Percentiles rank a stretch among this genome's conserved stretches.
phyloP scores from a whole-genome alignment of 495 filamentous ascomycete species.

The Neurospora cerealis region DNA sequence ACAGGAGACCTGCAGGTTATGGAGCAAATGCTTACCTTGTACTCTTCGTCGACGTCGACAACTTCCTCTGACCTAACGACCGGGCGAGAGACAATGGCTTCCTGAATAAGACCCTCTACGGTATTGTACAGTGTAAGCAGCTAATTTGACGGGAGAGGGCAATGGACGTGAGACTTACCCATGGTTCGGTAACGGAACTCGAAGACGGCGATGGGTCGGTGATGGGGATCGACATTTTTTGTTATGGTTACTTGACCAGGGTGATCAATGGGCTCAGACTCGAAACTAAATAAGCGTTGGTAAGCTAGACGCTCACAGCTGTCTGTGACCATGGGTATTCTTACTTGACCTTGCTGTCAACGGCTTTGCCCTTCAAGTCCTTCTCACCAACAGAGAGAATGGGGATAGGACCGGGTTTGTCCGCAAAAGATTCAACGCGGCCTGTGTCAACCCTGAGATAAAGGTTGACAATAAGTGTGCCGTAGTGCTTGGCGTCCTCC shows the following conservation, averaged over 20 bases:
- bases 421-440: not conserved
- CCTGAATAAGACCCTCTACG: slow-evolving; percentile 2
- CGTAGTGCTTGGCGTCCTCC: not conserved
- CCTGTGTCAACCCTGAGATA: not conserved
- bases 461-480: not conserved
- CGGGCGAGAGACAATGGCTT: not conserved
- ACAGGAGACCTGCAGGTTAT: not conserved
- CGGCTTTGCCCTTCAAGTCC: slow-evolving; percentile 5
- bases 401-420: not conserved
- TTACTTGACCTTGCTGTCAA: slow-evolving; percentile 4
- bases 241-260: not conserved
- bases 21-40: not conserved
- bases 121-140: not conserved
- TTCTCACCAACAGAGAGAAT: not conserved
- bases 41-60: not conserved
- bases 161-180: not conserved
- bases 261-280: not conserved
- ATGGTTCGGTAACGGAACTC: slow-evolving; percentile 12
- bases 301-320: not conserved
- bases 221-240: not conserved
- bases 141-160: rapidly evolving
- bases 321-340: not conserved
- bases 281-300: not conserved
- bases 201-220: slow-evolving; percentile 9
- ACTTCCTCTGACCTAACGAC: not conserved